These are phyloP conservation scores for Mycocalia duriaeana DNA, from an alignment of 1,284 basidiomycete species.

Conservation along the genomic window DNA sequence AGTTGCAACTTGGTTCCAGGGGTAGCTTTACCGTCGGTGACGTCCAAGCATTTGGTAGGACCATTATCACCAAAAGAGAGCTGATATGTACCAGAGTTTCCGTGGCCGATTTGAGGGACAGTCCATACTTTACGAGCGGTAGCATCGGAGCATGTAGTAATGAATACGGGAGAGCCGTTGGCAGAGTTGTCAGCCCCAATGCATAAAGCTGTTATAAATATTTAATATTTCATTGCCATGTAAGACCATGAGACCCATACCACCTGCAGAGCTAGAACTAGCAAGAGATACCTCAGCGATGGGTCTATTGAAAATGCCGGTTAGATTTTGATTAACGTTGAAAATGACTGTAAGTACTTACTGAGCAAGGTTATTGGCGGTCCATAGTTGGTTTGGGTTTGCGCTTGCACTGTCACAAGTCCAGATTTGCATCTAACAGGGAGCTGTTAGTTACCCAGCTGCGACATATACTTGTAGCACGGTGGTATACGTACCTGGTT, in stretches of 20 bases:
- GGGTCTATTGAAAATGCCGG: background rate
- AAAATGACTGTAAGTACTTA: background rate
- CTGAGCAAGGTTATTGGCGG: background rate
- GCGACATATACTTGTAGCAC: background rate
- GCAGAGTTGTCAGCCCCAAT: background rate
- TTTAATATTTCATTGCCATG: background rate
- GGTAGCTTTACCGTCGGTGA: background rate
- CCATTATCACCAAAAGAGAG: background rate
- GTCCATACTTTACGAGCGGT: background rate
- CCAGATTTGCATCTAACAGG: background rate
- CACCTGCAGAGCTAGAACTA: background rate
- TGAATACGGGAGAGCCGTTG: background rate
- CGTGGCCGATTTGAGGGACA: background rate
- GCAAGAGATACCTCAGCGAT: background rate
- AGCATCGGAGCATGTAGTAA: background rate
- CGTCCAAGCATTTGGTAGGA: background rate
- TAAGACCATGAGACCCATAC: background rate
- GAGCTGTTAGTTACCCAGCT: background rate
- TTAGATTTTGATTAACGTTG: background rate
- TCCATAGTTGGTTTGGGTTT: background rate
- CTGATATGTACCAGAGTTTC: background rate
- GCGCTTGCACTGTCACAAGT: background rate
- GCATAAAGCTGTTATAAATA: background rate
- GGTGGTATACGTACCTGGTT: background rate
- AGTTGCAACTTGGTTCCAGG: background rate